phyloP scores from a whole-genome alignment of 2,329 filamentous ascomycete genomes.

The Elsinoe perseae region DNA sequence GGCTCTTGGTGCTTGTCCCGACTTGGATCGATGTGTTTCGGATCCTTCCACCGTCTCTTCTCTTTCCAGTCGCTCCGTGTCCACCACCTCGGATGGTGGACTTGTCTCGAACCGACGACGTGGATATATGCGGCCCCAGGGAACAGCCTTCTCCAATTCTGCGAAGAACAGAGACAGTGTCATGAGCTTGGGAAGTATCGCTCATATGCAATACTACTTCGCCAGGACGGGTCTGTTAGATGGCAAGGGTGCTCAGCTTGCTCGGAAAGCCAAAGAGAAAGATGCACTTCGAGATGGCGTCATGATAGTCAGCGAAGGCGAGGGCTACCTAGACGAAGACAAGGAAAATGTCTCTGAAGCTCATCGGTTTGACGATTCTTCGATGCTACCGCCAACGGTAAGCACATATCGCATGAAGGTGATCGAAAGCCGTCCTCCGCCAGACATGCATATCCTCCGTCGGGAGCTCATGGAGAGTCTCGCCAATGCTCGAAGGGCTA shows the following conservation, averaged over 20 bases:
- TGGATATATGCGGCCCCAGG: constrained; percentile 81
- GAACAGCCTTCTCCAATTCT: constrained; percentile 82
- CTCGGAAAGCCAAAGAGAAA: constrained; percentile 56
- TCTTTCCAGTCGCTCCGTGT: constrained; percentile 36
- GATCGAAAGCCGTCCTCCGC: constrained; percentile 73
- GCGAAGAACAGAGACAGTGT: constrained; percentile 88
- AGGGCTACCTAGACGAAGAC: constrained; percentile 11
- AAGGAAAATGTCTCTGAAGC: constrained; percentile 28
- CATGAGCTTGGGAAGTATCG: constrained; percentile 91
- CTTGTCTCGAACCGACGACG: constrained; percentile 48
- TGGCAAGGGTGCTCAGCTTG: constrained; percentile 80
- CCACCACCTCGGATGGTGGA: constrained; percentile 44
- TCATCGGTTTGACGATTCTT: constrained; percentile 52
- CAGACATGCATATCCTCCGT: constrained; percentile 72
- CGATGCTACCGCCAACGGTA: constrained; percentile 90
- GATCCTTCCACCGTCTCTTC: constrained; percentile 45
- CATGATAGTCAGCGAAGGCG: constrained; percentile 1
- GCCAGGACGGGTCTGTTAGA: constrained; percentile 87
- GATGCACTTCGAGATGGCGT: constrained; percentile 12
- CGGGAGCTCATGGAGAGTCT: constrained; percentile 60
- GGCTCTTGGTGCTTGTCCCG: constrained; percentile 52
- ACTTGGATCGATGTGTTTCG: constrained; percentile 58
- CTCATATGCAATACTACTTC: constrained; percentile 97
- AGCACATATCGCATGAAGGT: constrained; percentile 89
- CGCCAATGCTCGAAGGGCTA: constrained; percentile 58